Evolutionary conservation across 2,329 filamentous ascomycete genomes (phyloP), one percentile per base, ranked within the genome.

Genomic region (Trichocomaceae sp.): DNA sequence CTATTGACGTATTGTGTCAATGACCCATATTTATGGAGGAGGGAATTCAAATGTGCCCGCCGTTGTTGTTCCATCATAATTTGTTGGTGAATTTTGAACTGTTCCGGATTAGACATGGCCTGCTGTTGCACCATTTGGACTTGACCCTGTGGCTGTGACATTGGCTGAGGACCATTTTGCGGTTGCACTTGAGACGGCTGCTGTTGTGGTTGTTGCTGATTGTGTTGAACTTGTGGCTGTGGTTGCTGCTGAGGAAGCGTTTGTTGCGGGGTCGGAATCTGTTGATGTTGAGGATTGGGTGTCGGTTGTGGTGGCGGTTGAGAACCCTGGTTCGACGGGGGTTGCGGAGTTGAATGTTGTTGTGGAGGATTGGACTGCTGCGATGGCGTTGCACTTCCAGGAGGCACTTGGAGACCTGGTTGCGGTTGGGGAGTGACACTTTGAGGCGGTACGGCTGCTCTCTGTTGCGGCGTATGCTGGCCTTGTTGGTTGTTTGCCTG

Each of bases 1-100:
- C 74, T 73, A 59, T 82, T 72, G 39, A 85, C 65, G 59, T 75
- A 76, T 56, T 83, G 60, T 10, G 82, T 77, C 20, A 76, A 75
- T 19, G 72, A 65, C 23, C 74, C 75, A 56, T 70, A 72, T 52
- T 47, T 54, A 29, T 42, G 33, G 44, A 52, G 15, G 10, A 55
- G 33, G 15, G 26, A 19, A 23, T 53, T 53, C 54, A 72, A 66
- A 15, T 59, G 61, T 64, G 68, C 69, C 31, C 69, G 59, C 46
- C 67, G 66, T 35, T 72, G 69, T 22, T 53, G 47, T 37, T 57
- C 50, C n/a, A 50, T n/a, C 63, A 74, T 69, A 63, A 75, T 69
- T 39, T 75, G 70, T 15, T 72, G 70, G 44, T 74, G 72, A 47
- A 66, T 64, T 62, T 74, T 73, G 56, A 73, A 52, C 50, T 75